Evolutionary conservation across 23 red algal species (phyloP), one percentile per base, ranked within the genome.

Genomic region (Gracilaria gracilis): DNA sequence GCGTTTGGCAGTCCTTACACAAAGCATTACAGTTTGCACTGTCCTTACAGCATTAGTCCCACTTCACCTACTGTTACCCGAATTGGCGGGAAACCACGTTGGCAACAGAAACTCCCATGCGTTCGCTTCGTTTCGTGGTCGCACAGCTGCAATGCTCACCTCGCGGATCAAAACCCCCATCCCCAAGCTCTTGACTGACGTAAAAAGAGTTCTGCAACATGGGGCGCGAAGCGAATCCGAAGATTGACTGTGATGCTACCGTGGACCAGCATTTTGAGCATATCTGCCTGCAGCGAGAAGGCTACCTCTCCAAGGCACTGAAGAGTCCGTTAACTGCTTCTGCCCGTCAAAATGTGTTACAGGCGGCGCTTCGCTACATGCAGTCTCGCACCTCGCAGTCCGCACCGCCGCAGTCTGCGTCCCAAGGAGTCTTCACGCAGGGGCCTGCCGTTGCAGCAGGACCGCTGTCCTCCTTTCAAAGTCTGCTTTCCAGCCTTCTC

Each of bases 281-380:
- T 13, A 90, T 90, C 70, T 53, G 74, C 37, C n/a, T 34, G 31
- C 47, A 74, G 25, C 67, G 87, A 4, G 74, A 90, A 59, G 53
- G 14, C 3, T 90, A 90, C 49, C 71, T 90, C 27, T 51, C 74
- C 6, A 47, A 81, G 17, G 87, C 75, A 13, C n/a, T 67, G 35
- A 64, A 71, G 44, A 47, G 36, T 16, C 50, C 49, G 19, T 24
- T 75, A 13, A 51, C 50, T 11, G 24, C 57, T 28, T 23, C 51
- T 16, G 55, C 73, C 0, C 87, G 87, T 33, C 73, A 81, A 48
- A 72, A 53, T 9, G 29, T 90, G 23, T 9, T 90, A 29, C 25
- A 65, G 74, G 87, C 87, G 2, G 67, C 87, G 20, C 58, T 90
- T 50, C 74, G 76, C 59, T 90, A 90, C 35, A 40, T 90, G 6